Conservation (phyloP, 805 yeast species). For the Candida quercuum region DNA sequence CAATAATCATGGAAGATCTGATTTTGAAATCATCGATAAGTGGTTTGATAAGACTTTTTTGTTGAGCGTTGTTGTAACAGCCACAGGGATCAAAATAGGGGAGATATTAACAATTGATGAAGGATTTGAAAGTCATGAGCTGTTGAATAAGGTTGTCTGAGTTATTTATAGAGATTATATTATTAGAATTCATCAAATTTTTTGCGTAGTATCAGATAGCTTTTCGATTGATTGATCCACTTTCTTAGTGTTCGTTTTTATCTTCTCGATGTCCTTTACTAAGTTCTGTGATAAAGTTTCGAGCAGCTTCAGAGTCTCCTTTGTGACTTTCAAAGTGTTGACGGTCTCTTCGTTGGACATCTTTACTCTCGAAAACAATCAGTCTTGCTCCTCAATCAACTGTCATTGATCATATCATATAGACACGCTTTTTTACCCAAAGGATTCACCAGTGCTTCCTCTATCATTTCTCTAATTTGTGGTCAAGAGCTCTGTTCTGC, state of each 20-base stretch:
- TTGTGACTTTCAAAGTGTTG: constrained; percentile 6
- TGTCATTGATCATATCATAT: no score
- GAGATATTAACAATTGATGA: constrained; percentile 18
- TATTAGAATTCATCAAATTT: constrained; percentile 1
- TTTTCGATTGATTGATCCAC: not conserved
- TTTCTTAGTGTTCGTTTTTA: constrained; percentile 1
- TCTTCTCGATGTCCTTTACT: constrained; percentile 5
- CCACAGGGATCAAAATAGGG: constrained; percentile 14
- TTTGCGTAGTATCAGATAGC: not conserved
- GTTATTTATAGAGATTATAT: no score
- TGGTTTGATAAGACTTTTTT: constrained; percentile 38
- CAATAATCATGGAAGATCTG: constrained; percentile 12
- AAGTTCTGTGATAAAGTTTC: constrained; percentile 5
- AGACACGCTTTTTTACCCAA: no score
- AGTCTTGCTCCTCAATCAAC: no score
- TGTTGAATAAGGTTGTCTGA: constrained; percentile 12
- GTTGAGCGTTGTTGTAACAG: constrained; percentile 26
- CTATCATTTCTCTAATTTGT: no score
- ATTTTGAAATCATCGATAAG: constrained; percentile 25
- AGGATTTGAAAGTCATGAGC: constrained; percentile 15
- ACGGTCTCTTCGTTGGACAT: not conserved
- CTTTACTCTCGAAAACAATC: no score
- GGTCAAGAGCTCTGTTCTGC: no score
- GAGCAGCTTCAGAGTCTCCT: constrained; percentile 6
- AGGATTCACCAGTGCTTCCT: no score